Base-by-base conservation (phyloP, 2,329 filamentous ascomycete species). In the Chrysoporthe cubensis region DNA sequence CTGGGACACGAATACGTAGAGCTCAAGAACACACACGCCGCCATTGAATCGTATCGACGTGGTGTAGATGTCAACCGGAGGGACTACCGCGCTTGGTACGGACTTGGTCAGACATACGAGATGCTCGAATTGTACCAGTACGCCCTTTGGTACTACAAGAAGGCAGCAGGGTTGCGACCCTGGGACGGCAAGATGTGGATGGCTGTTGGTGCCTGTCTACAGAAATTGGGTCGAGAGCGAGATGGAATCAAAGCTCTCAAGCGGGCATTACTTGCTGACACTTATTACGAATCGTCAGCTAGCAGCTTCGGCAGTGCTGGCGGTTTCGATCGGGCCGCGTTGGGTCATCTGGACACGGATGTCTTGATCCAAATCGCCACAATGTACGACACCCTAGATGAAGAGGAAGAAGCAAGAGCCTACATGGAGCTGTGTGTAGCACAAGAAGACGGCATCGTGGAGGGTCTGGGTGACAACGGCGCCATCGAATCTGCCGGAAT, bases 161-260 rank as follows among this genome's bases (percentile, higher is more conserved):
- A 96, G 66, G 96, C 96, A 0, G 95, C 95, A 0, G 93, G 94
- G 0, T 83, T 99, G 1, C 89, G 94, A n/a, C 94, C 95, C 0
- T 97, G 95, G 85, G 96, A 99, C 73, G 93, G 94, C 0, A 98
- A 98, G 79, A 97, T 99, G 92, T 99, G 96, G 96, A 91, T 96
- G 82, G 96, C 96, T 0, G 94, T 99, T 5, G 96, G 93, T 11
- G 92, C 92, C 44, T 97, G 95, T 76, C 90, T 97, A 71, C 91
- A 95, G 70, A 95, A 94, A 76, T 96, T 97, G 85, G 91, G 90
- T 64, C 89, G 94, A 65, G 84, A 93, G 62, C 86, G 90, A n/a
- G 94, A 97, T 73, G 95, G 93, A 42, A 97, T 99, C 78, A 96
- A 97, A 75, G 93, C 96, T 0, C 88, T 97, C 73, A 99, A 99